phyloP scores from a whole-genome alignment of 2,329 filamentous ascomycete species.

The Fusarium sp. region DNA sequence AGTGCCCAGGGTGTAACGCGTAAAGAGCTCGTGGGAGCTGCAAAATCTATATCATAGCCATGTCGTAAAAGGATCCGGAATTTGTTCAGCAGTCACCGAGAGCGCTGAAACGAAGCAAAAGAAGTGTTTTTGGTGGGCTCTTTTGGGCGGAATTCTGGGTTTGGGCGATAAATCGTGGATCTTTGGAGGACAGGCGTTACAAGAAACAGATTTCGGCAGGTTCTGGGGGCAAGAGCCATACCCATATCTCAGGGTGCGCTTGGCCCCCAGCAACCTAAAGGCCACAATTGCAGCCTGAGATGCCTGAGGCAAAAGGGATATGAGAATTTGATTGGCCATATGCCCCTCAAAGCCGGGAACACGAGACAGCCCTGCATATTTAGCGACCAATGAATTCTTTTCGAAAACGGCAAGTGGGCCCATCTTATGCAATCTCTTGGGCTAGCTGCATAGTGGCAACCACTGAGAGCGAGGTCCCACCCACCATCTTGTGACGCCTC shows the following conservation, averaged over 20 bases:
- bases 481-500: constrained; percentile 10
- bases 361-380: constrained; percentile 41
- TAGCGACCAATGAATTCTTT: constrained; percentile 30
- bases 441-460: constrained; percentile 20
- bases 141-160: constrained; percentile 27
- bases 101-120: constrained; percentile 37
- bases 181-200: constrained; percentile 41
- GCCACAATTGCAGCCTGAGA: constrained; percentile 34
- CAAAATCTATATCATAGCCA: constrained; percentile 45
- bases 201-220: constrained; percentile 41
- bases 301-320: constrained; percentile 42
- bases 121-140: constrained; percentile 24
- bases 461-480: constrained; percentile 11
- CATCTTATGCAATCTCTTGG: constrained; percentile 29
- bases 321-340: constrained; percentile 29
- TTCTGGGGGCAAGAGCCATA: constrained; percentile 44
- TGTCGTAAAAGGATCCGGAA: constrained; percentile 29
- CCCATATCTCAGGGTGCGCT: constrained; percentile 41
- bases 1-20: constrained; percentile 38
- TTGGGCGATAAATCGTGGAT: constrained; percentile 32
- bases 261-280: constrained; percentile 40
- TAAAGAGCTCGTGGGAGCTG: constrained; percentile 44
- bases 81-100: constrained; percentile 38
- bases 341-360: constrained; percentile 19
- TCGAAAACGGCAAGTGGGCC: constrained; percentile 11